These are phyloP conservation scores for Mixia osmundae DNA, from an alignment of 1,284 basidiomycete genomes.

Conservation along the genomic window DNA sequence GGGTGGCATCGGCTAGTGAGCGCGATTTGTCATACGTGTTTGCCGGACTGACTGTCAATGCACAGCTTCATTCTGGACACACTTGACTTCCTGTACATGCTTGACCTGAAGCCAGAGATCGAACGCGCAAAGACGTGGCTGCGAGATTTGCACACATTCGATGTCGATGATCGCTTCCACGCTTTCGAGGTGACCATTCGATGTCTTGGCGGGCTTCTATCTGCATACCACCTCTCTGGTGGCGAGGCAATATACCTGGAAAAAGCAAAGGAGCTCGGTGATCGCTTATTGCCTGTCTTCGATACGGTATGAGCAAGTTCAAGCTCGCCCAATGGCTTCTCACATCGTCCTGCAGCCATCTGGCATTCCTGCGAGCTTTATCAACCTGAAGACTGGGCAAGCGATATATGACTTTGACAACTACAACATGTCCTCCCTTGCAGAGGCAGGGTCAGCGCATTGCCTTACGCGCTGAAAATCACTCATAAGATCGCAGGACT, in stretches of 20 bases:
- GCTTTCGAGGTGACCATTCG: slow-evolving; percentile 79
- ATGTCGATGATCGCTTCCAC: slow-evolving; percentile 56
- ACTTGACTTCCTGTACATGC: slow-evolving; percentile 56
- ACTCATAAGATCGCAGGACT: slow-evolving; percentile 23
- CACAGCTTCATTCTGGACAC: slow-evolving; percentile 21
- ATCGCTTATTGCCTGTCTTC: slow-evolving; percentile 65
- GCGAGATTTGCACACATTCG: slow-evolving; percentile 40
- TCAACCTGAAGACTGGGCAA: slow-evolving; percentile 44
- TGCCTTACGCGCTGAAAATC: background rate
- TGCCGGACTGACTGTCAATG: background rate
- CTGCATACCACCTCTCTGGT: slow-evolving; percentile 44
- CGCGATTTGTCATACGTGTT: background rate
- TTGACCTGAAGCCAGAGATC: slow-evolving; percentile 62
- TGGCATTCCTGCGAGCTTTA: slow-evolving; percentile 52
- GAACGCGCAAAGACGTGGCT: slow-evolving; percentile 56
- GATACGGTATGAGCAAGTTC: slow-evolving; percentile 28
- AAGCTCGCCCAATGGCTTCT: background rate
- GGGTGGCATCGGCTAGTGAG: slow-evolving; percentile 41
- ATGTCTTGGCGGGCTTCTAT: slow-evolving; percentile 54
- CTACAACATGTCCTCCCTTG: slow-evolving; percentile 45
- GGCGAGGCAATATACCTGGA: slow-evolving; percentile 42
- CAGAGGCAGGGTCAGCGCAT: slow-evolving; percentile 38
- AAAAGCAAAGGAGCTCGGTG: slow-evolving; percentile 53
- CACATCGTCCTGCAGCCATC: slow-evolving; percentile 24
- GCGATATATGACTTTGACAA: slow-evolving; percentile 45